Evolutionary conservation across 139 green algal genomes (phyloP).

Genomic region (Ettlia oleoabundans): DNA sequence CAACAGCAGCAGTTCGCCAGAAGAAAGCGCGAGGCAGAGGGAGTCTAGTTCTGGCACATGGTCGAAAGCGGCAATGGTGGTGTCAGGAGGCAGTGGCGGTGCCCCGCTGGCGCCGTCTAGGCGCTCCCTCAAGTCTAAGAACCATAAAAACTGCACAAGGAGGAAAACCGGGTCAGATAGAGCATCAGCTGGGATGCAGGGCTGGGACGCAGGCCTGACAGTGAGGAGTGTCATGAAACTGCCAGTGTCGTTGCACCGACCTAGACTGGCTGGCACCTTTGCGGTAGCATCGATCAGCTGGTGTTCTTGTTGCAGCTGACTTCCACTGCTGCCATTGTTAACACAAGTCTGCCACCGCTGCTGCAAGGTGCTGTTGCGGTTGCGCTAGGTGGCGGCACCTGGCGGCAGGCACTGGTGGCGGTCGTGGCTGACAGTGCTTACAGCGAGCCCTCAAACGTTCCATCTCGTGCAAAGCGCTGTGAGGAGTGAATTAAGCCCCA

Average conservation of each 20-base stretch:
- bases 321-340: no score
- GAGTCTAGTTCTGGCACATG: slow-evolving; percentile 64
- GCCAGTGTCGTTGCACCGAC: no score
- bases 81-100: background rate
- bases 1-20: slow-evolving; percentile 70
- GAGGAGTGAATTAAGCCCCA: background rate
- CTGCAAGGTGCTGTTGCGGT: no score
- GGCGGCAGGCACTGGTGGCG: no score
- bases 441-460: no score
- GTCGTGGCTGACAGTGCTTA: no score
- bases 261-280: no score
- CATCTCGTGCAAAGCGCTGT: background rate
- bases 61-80: slow-evolving; percentile 29
- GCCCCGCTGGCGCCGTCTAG: background rate
- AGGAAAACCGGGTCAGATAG: no score
- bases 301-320: no score
- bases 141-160: slow-evolving; percentile 21
- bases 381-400: no score
- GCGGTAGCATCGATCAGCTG: no score
- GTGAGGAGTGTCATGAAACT: background rate
- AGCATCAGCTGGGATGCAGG: background rate
- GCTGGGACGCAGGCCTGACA: background rate
- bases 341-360: no score
- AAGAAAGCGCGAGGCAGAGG: slow-evolving; percentile 56
- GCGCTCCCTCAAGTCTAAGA: slow-evolving; percentile 1